Conservation (phyloP, 805 yeast species). For the Ogataea nakhonphanomensis region DNA sequence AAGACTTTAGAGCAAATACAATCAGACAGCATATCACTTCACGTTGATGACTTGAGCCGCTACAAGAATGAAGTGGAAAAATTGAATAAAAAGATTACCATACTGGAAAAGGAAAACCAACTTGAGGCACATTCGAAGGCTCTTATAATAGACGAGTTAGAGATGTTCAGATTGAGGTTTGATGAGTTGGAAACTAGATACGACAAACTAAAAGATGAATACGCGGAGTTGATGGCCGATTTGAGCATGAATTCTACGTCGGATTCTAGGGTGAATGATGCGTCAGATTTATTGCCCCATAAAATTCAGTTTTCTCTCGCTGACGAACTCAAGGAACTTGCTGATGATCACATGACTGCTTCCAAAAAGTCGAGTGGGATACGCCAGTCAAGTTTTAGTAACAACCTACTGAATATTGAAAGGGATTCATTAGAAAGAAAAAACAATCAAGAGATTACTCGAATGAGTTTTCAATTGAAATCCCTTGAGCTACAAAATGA, state of each 20-base stretch:
- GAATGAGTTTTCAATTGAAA: conserved; percentile 50
- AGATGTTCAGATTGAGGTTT: conserved; percentile 40
- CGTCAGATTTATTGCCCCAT: conserved; percentile 2
- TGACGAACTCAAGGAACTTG: conserved; percentile 19
- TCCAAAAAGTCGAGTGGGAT: conserved; percentile 20
- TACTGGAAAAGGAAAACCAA: conserved; percentile 48
- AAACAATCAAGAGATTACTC: conserved; percentile 46
- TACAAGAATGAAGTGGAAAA: conserved; percentile 23
- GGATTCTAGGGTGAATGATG: background rate
- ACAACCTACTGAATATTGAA: conserved; percentile 25
- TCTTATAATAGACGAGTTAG: conserved; percentile 53
- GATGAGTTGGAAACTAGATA: conserved; percentile 27
- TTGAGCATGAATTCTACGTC: conserved; percentile 12
- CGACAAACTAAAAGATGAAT: conserved; percentile 28
- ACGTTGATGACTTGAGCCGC: conserved; percentile 12
- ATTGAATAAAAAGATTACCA: conserved; percentile 26
- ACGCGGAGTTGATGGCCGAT: conserved; percentile 28
- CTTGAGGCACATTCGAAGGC: conserved; percentile 51
- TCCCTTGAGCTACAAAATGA: conserved; percentile 54
- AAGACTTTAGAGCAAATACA: conserved; percentile 14
- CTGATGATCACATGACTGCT: conserved; percentile 2
- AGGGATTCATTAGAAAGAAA: conserved; percentile 22
- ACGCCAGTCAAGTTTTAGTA: conserved; percentile 25
- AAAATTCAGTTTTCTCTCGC: conserved; percentile 16
- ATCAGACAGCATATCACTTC: conserved; percentile 10